Base-by-base conservation (phyloP, 2,329 filamentous ascomycete genomes). In the Fusarium sp. region DNA sequence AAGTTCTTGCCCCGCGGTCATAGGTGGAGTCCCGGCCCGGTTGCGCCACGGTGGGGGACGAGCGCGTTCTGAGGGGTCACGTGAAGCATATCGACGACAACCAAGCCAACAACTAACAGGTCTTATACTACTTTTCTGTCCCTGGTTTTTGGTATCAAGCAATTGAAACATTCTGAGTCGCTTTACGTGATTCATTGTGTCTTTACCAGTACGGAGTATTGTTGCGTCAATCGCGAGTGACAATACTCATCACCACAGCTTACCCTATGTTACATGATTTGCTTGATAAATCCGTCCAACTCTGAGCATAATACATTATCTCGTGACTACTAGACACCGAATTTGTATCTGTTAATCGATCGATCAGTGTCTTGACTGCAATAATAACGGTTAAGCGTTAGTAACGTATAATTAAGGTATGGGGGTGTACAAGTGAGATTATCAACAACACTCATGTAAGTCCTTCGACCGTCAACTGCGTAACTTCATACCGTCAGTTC, bases 1-100 rank as follows among this genome's bases (percentile, higher is more conserved):
- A 75, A 75, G 72, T 73, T 75, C 68, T 70, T 75, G 73, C 72
- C 73, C 73, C 73, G 72, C 73, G 71, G 59, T 73, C 49, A 48
- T 37, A 69, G 46, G 73, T 75, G 71, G 73, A 75, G 70, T 70
- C 71, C 17, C 70, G 66, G 48, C 56, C 55, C 59, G 50, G 49
- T 68, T 68, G 66, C 62, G 72, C 68, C 68, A 64, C 70, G 72
- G 72, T 73, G 71, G 73, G 72, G 71, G 73, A 75, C 73, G 73
- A 75, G 68, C 65, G 51, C 51, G 45, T 40, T 6, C n/a, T 9
- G 58, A 71, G 58, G 53, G 6, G 10, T 70, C 72, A 74, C 72
- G 72, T 74, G 71, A 48, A 13, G 2, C 0, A 7, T 2, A 4
- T 8, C n/a, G 35, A 22, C 30, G n/a, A n/a, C 4, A n/a, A 11